phyloP scores from a whole-genome alignment of 2,329 filamentous ascomycete species.

The Cladosporium sp. region DNA sequence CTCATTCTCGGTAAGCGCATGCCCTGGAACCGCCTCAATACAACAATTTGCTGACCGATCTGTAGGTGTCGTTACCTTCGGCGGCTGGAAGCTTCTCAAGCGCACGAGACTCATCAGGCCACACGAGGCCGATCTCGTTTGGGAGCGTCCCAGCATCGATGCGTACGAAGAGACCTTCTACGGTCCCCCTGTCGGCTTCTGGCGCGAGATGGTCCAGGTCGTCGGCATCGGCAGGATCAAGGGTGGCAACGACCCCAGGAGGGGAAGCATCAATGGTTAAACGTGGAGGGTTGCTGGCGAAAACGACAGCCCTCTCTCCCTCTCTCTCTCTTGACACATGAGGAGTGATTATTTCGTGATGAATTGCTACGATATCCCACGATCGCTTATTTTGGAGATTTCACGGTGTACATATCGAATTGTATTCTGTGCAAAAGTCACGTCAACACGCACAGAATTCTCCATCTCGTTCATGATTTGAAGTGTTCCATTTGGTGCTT shows the following conservation, averaged over 20 bases:
- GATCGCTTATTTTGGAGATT: too few relatives aligned
- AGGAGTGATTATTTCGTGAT: too few relatives aligned
- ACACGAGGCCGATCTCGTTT: constrained; percentile 56
- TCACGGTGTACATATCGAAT: not conserved
- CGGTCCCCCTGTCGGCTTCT: constrained; percentile 50
- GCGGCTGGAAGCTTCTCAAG: constrained; percentile 63
- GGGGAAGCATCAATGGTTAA: constrained; percentile 6
- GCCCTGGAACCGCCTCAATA: too few relatives aligned
- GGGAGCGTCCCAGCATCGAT: constrained; percentile 59
- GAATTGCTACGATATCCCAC: too few relatives aligned
- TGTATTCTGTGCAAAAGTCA: not conserved
- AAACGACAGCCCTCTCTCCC: too few relatives aligned
- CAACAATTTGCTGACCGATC: constrained; percentile 2
- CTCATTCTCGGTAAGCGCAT: constrained; percentile 18
- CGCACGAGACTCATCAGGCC: constrained; percentile 53
- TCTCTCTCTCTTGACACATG: too few relatives aligned
- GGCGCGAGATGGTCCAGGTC: constrained; percentile 50
- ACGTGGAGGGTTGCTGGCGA: not conserved
- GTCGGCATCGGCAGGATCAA: constrained; percentile 32
- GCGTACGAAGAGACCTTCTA: constrained; percentile 53
- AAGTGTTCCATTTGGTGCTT: too few relatives aligned
- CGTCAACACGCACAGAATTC: not conserved
- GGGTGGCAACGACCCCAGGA: constrained; percentile 20
- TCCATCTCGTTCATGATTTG: too few relatives aligned
- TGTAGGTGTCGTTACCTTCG: constrained; percentile 50